Evolutionary conservation across 179 eudicot genomes (phyloP).

Genomic region (Dionaea muscipula): DNA sequence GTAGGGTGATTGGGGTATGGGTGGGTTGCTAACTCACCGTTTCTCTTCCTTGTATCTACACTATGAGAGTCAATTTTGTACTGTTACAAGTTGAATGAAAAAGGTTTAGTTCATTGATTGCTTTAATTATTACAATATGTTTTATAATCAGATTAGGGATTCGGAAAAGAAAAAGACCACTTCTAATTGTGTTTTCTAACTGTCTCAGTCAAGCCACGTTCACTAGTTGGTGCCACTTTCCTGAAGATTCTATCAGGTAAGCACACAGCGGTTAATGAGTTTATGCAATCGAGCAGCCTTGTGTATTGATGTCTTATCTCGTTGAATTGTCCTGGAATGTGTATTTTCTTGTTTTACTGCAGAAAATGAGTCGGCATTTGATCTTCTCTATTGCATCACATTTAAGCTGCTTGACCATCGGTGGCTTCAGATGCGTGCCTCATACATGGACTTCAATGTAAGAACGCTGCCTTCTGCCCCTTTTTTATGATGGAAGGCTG

Average conservation of each 20-base stretch:
- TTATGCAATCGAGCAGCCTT: not conserved
- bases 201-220: conserved; percentile 61
- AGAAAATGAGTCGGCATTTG: conserved; percentile 40
- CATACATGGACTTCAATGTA: conserved; percentile 51
- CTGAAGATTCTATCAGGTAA: conserved; percentile 73
- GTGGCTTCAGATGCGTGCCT: conserved; percentile 48
- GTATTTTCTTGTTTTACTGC: conserved; percentile 12
- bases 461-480: conserved; percentile 4
- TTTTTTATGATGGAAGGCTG: no score
- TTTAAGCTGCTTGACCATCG: conserved; percentile 35
- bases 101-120: no score
- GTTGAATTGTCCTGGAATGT: conserved; percentile 1
- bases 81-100: no score
- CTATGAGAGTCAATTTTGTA: no score
- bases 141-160: not conserved
- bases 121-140: no score
- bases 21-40: no score
- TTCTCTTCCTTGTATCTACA: no score
- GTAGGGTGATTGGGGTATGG: no score
- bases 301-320: not conserved
- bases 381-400: conserved; percentile 35
- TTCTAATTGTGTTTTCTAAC: conserved; percentile 10
- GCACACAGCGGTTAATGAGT: not conserved
- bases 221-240: conserved; percentile 71
- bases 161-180: not conserved